These are phyloP conservation scores for Exserohilum rostratum DNA, from an alignment of 2,329 filamentous ascomycete species.

Conservation along the genomic window DNA sequence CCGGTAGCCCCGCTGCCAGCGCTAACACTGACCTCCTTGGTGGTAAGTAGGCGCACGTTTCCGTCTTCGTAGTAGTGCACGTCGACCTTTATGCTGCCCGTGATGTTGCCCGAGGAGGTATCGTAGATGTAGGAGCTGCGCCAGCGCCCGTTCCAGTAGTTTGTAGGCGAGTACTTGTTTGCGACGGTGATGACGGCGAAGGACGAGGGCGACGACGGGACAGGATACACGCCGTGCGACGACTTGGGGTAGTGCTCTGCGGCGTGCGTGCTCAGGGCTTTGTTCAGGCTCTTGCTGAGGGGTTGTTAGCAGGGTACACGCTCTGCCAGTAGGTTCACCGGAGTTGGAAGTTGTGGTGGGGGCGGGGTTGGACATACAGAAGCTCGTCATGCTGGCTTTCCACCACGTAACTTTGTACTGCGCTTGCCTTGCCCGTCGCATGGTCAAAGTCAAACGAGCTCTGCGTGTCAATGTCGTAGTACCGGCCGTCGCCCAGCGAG, in stretches of 20 bases:
- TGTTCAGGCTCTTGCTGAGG: conserved; percentile 78
- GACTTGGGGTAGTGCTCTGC: conserved; percentile 87
- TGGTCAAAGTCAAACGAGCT: conserved; percentile 92
- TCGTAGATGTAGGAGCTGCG: conserved; percentile 83
- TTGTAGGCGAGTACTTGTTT: conserved; percentile 97
- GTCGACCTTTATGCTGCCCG: conserved; percentile 86
- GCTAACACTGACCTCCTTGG: conserved; percentile 71
- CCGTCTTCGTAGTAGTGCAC: conserved; percentile 99
- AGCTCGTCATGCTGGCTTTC: conserved; percentile 79
- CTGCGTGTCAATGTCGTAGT: conserved; percentile 88
- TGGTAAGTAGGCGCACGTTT: conserved; percentile 92
- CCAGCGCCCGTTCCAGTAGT: conserved; percentile 99
- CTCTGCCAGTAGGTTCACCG: not conserved
- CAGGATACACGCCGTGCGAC: conserved; percentile 81
- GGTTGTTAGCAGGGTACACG: conserved; percentile 2
- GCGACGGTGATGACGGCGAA: conserved; percentile 85
- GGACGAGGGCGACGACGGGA: conserved; percentile 70
- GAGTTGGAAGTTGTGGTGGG: not conserved
- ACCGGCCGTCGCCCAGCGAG: conserved; percentile 77
- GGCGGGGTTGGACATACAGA: conserved; percentile 65
- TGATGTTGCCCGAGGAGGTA: conserved; percentile 68
- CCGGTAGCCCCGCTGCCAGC: conserved; percentile 67
- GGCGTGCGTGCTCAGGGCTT: conserved; percentile 75
- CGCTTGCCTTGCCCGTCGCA: conserved; percentile 80
- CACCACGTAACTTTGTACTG: conserved; percentile 76